These are phyloP conservation scores for Podospora sp. DNA, from an alignment of 495 filamentous ascomycete species.

Conservation along the genomic window DNA sequence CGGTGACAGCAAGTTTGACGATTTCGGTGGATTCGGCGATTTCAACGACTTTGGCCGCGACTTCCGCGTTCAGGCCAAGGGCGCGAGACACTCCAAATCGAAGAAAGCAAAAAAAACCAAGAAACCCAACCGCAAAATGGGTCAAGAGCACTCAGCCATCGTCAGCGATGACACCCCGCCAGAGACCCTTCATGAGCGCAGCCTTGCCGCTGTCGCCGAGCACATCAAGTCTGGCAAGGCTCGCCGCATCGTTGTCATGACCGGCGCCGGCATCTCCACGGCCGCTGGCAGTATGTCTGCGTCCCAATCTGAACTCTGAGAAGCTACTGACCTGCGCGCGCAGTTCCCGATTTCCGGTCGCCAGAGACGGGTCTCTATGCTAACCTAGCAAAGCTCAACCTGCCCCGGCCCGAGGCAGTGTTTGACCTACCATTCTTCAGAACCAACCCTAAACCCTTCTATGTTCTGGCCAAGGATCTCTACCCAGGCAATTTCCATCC, in stretches of 20 bases:
- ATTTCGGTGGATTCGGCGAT: slow-evolving; percentile 18
- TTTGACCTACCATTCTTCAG: slow-evolving; percentile 91
- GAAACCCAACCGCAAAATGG: slow-evolving; percentile 44
- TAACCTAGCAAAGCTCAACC: slow-evolving; percentile 79
- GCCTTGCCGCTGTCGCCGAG: slow-evolving; percentile 70
- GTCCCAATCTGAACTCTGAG: background rate
- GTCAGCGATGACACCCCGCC: slow-evolving; percentile 67
- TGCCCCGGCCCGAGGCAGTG: slow-evolving; percentile 76
- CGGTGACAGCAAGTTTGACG: slow-evolving; percentile 14
- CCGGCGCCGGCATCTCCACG: slow-evolving; percentile 64
- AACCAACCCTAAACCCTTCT: slow-evolving; percentile 84
- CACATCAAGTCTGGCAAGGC: slow-evolving; percentile 70
- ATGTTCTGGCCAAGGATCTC: slow-evolving; percentile 84
- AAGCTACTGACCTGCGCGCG: slow-evolving; percentile 24
- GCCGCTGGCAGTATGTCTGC: slow-evolving; percentile 56
- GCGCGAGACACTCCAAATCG: background rate
- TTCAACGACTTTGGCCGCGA: slow-evolving; percentile 22
- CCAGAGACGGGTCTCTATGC: slow-evolving; percentile 77
- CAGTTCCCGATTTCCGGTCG: slow-evolving; percentile 74
- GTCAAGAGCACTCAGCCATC: slow-evolving; percentile 47
- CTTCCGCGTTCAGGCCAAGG: slow-evolving; percentile 28
- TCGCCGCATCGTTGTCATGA: slow-evolving; percentile 78
- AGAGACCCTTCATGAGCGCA: slow-evolving; percentile 65
- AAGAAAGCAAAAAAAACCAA: slow-evolving; percentile 24
- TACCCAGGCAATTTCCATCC: slow-evolving; percentile 91